These are phyloP conservation scores for Penicillium desertorum DNA, from an alignment of 495 filamentous ascomycete genomes.

Conservation along the genomic window DNA sequence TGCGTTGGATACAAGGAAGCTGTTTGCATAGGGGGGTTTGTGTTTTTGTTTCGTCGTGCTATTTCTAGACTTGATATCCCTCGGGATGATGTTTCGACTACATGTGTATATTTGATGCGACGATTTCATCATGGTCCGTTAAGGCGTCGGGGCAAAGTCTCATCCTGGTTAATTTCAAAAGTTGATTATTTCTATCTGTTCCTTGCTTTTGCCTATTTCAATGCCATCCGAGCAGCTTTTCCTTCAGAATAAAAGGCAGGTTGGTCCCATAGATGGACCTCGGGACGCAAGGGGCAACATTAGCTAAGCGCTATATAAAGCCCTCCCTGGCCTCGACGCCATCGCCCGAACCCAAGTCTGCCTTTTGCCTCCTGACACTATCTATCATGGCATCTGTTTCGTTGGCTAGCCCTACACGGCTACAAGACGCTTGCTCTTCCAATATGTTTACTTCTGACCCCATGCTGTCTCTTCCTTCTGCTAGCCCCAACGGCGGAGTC, in stretches of 20 bases:
- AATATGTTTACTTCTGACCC: constrained; percentile 19
- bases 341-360: neutral
- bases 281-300: constrained; percentile 14
- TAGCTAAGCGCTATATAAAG: constrained; percentile 24
- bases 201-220: neutral
- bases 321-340: neutral
- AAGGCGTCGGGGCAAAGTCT: constrained; percentile 42
- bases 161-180: constrained; percentile 30
- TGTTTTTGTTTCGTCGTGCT: constrained; percentile 23
- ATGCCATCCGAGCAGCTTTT: neutral
- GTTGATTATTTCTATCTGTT: constrained; percentile 12
- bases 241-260: neutral
- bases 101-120: constrained; percentile 48
- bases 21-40: constrained; percentile 66
- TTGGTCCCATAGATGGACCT: neutral
- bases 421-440: constrained; percentile 23
- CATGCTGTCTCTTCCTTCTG: constrained; percentile 40
- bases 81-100: constrained; percentile 29
- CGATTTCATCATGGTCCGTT: constrained; percentile 41
- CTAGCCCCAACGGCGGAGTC: constrained; percentile 80
- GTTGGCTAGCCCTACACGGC: constrained; percentile 33
- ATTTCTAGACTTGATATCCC: constrained; percentile 39
- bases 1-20: constrained; percentile 73
- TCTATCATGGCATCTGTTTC: constrained; percentile 34
- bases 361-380: constrained; percentile 3